Conservation (phyloP, 2,329 filamentous ascomycete genomes). For the Ophiostoma pallidulum region DNA sequence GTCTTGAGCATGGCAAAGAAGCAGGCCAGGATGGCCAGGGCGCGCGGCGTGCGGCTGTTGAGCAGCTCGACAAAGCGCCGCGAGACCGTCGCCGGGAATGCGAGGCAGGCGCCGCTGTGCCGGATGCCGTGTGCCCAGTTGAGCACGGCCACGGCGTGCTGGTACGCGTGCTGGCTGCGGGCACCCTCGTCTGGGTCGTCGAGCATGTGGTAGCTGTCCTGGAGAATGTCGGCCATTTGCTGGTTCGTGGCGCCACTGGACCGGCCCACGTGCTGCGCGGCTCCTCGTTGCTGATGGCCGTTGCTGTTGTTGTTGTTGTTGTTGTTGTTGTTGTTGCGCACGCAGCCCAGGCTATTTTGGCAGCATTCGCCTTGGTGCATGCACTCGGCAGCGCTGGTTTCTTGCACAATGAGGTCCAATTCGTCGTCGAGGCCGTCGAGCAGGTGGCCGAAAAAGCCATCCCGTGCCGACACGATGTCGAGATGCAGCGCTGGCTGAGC, state of each 20-base stretch:
- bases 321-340: slow-evolving; percentile 1
- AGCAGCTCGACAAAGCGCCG: slow-evolving; percentile 52
- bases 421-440: slow-evolving; percentile 50
- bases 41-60: slow-evolving; percentile 48
- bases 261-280: background rate
- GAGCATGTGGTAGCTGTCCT: slow-evolving; percentile 20
- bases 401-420: slow-evolving; percentile 26
- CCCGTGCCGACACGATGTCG: slow-evolving; percentile 42
- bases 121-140: slow-evolving; percentile 57
- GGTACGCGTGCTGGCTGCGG: slow-evolving; percentile 45
- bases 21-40: slow-evolving; percentile 54
- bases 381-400: background rate
- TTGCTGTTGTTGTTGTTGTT: slow-evolving; percentile 1
- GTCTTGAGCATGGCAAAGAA: slow-evolving; percentile 58
- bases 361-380: background rate
- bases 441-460: slow-evolving; percentile 52
- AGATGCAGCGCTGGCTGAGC: slow-evolving; percentile 54
- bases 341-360: slow-evolving; percentile 1
- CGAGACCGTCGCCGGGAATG: slow-evolving; percentile 56
- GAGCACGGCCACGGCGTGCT: slow-evolving; percentile 54
- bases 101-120: slow-evolving; percentile 47
- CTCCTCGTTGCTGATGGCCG: too few species aligned
- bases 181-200: slow-evolving; percentile 17
- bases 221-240: slow-evolving; percentile 23
- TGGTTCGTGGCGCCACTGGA: background rate